phyloP scores from a whole-genome alignment of 2,329 filamentous ascomycete genomes.

The Seiridium cupressi region DNA sequence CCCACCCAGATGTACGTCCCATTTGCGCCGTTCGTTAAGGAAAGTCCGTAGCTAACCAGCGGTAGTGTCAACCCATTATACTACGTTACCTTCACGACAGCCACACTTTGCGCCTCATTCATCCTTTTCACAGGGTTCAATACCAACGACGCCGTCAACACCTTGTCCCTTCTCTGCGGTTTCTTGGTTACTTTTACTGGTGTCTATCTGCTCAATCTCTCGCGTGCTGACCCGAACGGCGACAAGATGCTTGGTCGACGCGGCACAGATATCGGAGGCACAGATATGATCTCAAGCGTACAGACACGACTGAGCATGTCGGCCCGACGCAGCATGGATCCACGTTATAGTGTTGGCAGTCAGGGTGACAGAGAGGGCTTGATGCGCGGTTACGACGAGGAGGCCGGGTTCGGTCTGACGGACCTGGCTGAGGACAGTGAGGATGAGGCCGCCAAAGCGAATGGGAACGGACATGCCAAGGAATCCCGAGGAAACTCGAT shows the following conservation, averaged over 20 bases:
- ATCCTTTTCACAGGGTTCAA: slow-evolving; percentile 97
- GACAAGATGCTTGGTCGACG: slow-evolving; percentile 61
- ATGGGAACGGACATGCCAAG: slow-evolving; percentile 36
- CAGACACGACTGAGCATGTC: slow-evolving; percentile 95
- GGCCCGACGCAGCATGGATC: slow-evolving; percentile 69
- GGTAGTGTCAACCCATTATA: slow-evolving; percentile 88
- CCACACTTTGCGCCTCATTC: slow-evolving; percentile 90
- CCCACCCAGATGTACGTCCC: slow-evolving; percentile 85
- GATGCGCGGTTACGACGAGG: slow-evolving; percentile 87
- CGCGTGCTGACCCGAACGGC: slow-evolving; percentile 84
- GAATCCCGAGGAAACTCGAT: slow-evolving; percentile 42
- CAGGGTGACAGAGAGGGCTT: slow-evolving; percentile 73
- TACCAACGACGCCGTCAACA: slow-evolving; percentile 87
- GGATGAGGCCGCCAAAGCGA: slow-evolving; percentile 49
- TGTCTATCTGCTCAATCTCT: slow-evolving; percentile 95
- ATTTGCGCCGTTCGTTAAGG: background rate
- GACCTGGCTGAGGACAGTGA: slow-evolving; percentile 79
- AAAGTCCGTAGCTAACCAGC: slow-evolving; percentile 21
- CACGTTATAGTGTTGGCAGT: slow-evolving; percentile 63
- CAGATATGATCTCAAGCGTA: slow-evolving; percentile 84
- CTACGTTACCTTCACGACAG: slow-evolving; percentile 96
- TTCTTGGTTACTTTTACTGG: slow-evolving; percentile 95
- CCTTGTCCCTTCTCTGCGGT: slow-evolving; percentile 85
- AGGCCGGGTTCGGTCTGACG: slow-evolving; percentile 72
- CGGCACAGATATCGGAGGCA: slow-evolving; percentile 77